Evolutionary conservation across 306 rosid genomes (phyloP).

Genomic region (Begonia fuchsioides): DNA sequence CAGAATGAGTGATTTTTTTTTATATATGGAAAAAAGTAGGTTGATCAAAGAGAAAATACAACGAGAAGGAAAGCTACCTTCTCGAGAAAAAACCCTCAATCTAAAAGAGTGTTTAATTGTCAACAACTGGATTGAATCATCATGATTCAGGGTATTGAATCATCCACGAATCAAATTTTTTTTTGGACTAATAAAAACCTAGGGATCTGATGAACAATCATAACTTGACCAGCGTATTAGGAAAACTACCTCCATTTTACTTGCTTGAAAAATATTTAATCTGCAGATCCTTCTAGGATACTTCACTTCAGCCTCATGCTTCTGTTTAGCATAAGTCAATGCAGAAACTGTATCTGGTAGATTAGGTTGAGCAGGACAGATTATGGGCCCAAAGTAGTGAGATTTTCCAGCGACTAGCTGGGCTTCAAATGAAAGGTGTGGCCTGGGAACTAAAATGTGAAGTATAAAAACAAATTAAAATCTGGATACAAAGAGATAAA

Average conservation of each 20-base stretch:
- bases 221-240: not conserved
- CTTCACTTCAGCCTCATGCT: constrained; percentile 74
- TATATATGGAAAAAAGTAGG: no score
- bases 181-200: no score
- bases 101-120: no score
- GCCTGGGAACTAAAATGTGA: constrained; percentile 66
- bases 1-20: no score
- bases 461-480: not conserved
- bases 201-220: no score
- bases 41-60: no score
- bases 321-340: constrained; percentile 59
- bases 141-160: no score
- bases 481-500: no score
- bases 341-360: constrained; percentile 41
- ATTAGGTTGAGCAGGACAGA: constrained; percentile 58
- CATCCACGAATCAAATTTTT: no score
- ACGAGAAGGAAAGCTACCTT: no score
- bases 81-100: no score
- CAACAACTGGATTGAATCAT: no score
- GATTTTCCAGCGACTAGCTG: constrained; percentile 87
- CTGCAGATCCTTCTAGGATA: constrained; percentile 86
- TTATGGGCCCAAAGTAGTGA: constrained; percentile 62
- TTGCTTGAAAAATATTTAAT: constrained; percentile 71
- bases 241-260: constrained; percentile 63
- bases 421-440: constrained; percentile 96